phyloP scores from a whole-genome alignment of 148 eudicot genomes.

The Rhododendron vialii region DNA sequence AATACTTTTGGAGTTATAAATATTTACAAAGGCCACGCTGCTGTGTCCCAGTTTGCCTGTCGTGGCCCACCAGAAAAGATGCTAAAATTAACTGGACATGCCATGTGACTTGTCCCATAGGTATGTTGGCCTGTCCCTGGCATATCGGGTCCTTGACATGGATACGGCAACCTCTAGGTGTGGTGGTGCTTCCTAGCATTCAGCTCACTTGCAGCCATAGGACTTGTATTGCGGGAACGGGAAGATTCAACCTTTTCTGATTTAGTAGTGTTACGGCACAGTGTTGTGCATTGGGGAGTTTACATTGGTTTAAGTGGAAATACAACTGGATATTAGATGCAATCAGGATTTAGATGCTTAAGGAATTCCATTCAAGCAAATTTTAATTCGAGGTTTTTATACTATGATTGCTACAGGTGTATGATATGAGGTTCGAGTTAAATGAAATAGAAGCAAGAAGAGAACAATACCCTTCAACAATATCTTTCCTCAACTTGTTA shows the following conservation, averaged over 20 bases:
- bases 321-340: background rate
- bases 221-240: background rate
- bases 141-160: background rate
- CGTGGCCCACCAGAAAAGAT: background rate
- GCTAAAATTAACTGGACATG: background rate
- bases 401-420: constrained; percentile 49
- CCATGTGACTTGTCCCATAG: background rate
- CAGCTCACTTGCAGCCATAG: background rate
- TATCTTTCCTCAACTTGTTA: constrained; percentile 82
- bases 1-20: background rate
- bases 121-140: background rate
- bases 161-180: background rate
- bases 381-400: background rate
- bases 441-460: constrained; percentile 97
- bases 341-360: background rate
- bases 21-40: background rate
- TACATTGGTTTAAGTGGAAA: background rate
- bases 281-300: background rate
- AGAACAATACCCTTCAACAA: constrained; percentile 91
- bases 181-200: background rate
- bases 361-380: background rate
- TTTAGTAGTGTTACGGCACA: background rate
- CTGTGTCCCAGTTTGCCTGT: background rate
- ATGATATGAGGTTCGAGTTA: constrained; percentile 94
- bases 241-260: background rate